A percentile compares a stretch with the other conserved stretches of the same genome.
Evolutionary conservation across 148 eudicot genomes (phyloP).

Genomic region (Rhododendron mucronatum): DNA sequence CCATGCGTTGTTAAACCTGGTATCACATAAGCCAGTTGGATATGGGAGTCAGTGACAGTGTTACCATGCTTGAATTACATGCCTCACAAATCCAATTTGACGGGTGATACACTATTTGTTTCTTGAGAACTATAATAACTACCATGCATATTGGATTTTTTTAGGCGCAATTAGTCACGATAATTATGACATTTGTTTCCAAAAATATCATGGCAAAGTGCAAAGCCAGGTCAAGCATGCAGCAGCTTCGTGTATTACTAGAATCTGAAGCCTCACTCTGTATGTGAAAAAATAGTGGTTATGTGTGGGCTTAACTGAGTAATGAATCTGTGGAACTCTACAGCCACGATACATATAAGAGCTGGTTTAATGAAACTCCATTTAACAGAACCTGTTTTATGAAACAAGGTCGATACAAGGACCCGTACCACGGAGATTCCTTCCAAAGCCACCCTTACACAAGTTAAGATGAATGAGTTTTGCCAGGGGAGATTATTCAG

Average conservation of each 20-base stretch:
- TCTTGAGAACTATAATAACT: neutral
- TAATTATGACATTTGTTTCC: neutral
- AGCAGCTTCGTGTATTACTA: neutral
- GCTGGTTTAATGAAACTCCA: neutral
- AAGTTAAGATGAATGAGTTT: neutral
- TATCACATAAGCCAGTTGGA: neutral
- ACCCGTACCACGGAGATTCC: neutral
- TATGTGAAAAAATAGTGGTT: neutral
- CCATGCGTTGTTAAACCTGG: neutral
- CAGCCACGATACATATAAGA: neutral
- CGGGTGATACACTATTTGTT: neutral
- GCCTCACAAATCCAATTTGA: neutral
- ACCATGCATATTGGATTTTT: neutral
- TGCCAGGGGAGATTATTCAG: neutral
- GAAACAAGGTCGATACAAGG: neutral
- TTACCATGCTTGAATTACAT: neutral
- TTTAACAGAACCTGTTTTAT: neutral
- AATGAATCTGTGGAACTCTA: neutral
- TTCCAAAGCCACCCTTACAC: neutral
- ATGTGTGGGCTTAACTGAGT: neutral
- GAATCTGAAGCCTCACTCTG: neutral
- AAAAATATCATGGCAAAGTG: neutral
- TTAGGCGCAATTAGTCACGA: neutral
- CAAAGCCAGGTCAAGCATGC: neutral
- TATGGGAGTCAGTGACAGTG: neutral